Percentiles rank a stretch among this genome's conserved stretches.
These are phyloP conservation scores for Sphaerulina vaccinii DNA, from an alignment of 2,329 filamentous ascomycete genomes.

Conservation along the genomic window DNA sequence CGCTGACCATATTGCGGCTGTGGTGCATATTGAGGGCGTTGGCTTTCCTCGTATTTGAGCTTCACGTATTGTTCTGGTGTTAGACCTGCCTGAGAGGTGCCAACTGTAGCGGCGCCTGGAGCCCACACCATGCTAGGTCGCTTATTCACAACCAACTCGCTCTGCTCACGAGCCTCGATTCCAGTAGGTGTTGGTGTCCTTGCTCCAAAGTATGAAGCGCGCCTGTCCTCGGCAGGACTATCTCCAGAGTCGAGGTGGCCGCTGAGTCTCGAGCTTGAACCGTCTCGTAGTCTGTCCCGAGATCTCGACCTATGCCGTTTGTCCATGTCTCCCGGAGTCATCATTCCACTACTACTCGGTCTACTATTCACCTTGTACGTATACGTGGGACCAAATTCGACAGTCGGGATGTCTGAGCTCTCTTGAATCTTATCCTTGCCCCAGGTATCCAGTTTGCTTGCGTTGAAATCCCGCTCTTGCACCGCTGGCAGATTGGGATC, in stretches of 20 bases:
- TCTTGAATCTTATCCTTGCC: constrained; percentile 36
- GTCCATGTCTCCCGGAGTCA: constrained; percentile 40
- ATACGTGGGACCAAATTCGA: constrained; percentile 85
- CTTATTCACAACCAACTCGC: constrained; percentile 44
- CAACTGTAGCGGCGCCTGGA: constrained; percentile 59
- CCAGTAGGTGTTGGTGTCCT: constrained; percentile 29
- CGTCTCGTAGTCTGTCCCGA: constrained; percentile 28
- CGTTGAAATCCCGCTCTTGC: constrained; percentile 40
- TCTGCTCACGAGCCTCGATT: constrained; percentile 26
- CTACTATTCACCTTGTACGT: constrained; percentile 60
- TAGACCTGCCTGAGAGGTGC: constrained; percentile 54
- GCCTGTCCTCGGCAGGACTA: constrained; percentile 32
- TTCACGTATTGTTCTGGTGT: constrained; percentile 82
- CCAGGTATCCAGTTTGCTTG: constrained; percentile 34
- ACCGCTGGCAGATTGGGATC: constrained; percentile 45
- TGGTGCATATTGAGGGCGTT: constrained; percentile 58
- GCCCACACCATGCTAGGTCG: constrained; percentile 76
- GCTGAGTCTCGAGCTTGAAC: constrained; percentile 25
- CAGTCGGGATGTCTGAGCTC: constrained; percentile 63
- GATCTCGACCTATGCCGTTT: constrained; percentile 32
- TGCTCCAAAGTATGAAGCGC: constrained; percentile 38
- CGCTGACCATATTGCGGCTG: constrained; percentile 52
- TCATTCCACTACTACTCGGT: constrained; percentile 56
- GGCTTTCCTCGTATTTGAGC: constrained; percentile 43
- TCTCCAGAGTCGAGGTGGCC: constrained; percentile 18